These are phyloP conservation scores for Graphilbum sp. DNA, from an alignment of 2,329 filamentous ascomycete genomes.

Conservation along the genomic window DNA sequence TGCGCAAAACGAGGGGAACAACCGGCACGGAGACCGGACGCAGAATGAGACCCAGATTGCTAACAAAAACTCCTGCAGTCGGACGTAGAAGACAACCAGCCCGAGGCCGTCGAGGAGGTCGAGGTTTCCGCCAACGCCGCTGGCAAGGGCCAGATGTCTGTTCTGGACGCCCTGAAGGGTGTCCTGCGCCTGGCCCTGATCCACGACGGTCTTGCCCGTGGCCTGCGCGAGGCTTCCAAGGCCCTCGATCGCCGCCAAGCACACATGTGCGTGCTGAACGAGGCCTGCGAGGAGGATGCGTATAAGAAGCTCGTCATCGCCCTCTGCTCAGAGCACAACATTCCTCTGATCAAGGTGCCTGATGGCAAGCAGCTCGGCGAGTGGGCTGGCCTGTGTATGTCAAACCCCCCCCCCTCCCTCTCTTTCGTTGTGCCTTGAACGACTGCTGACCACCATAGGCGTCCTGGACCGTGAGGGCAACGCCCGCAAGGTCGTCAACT, in stretches of 20 bases:
- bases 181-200: slow-evolving; percentile 97
- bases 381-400: slow-evolving; percentile 99
- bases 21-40: too few species aligned
- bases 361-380: slow-evolving; percentile 99
- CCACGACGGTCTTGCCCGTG: slow-evolving; percentile 97
- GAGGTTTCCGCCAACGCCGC: slow-evolving; percentile 87
- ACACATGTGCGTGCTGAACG: slow-evolving; percentile 99
- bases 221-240: slow-evolving; percentile 97
- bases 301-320: slow-evolving; percentile 99
- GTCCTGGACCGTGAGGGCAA: slow-evolving; percentile 98
- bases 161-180: slow-evolving; percentile 96
- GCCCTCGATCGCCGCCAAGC: slow-evolving; percentile 96
- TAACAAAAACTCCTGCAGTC: slow-evolving; percentile 40
- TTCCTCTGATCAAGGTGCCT: slow-evolving; percentile 98
- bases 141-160: slow-evolving; percentile 86
- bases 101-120: slow-evolving; percentile 75
- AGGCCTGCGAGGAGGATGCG: slow-evolving; percentile 98
- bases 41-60: too few species aligned
- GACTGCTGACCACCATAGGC: slow-evolving; percentile 36
- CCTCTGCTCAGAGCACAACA: slow-evolving; percentile 99
- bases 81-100: slow-evolving; percentile 98
- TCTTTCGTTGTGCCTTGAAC: neutral
- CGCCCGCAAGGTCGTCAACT: slow-evolving; percentile 99
- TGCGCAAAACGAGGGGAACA: neutral
- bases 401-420: too few species aligned